phyloP scores from a whole-genome alignment of 148 eudicot genomes.

The Salicornia ramosissima region DNA sequence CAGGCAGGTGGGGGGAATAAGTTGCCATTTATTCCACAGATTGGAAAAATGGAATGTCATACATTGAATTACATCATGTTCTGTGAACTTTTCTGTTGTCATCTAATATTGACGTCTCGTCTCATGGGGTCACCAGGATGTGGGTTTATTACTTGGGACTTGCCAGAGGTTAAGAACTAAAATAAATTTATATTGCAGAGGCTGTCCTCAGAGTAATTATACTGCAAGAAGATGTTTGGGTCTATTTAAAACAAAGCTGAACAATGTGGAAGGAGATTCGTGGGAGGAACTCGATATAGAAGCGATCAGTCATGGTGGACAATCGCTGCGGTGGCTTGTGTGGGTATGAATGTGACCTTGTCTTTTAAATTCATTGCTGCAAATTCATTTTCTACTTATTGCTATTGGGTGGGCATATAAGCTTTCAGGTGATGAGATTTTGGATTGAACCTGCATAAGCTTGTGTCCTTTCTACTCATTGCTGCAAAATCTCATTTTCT shows the following conservation, averaged over 20 bases:
- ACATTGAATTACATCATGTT: too few species aligned
- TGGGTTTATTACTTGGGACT: constrained; percentile 33
- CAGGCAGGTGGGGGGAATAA: too few species aligned
- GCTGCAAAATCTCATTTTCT: not conserved
- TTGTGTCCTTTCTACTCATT: constrained; percentile 7
- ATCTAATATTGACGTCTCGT: constrained; percentile 19
- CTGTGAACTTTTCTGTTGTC: not conserved
- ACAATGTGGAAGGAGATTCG: constrained; percentile 64
- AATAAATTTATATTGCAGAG: constrained; percentile 75
- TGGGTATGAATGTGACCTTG: constrained; percentile 71
- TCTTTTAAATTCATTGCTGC: constrained; percentile 4
- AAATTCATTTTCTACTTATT: not conserved
- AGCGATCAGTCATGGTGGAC: constrained; percentile 56
- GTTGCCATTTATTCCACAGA: not conserved
- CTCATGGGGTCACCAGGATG: constrained; percentile 20
- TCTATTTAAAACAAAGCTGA: constrained; percentile 60
- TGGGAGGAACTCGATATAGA: constrained; percentile 91
- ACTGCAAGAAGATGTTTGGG: constrained; percentile 63
- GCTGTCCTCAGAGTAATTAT: constrained; percentile 72
- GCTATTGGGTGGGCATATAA: not conserved
- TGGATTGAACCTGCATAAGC: too few species aligned
- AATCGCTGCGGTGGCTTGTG: constrained; percentile 84
- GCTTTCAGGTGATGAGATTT: not conserved
- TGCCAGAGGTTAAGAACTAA: constrained; percentile 40
- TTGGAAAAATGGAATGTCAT: not conserved